These are phyloP conservation scores for Wickerhamomyces canadensis DNA, from an alignment of 805 yeast genomes.

Conservation along the genomic window DNA sequence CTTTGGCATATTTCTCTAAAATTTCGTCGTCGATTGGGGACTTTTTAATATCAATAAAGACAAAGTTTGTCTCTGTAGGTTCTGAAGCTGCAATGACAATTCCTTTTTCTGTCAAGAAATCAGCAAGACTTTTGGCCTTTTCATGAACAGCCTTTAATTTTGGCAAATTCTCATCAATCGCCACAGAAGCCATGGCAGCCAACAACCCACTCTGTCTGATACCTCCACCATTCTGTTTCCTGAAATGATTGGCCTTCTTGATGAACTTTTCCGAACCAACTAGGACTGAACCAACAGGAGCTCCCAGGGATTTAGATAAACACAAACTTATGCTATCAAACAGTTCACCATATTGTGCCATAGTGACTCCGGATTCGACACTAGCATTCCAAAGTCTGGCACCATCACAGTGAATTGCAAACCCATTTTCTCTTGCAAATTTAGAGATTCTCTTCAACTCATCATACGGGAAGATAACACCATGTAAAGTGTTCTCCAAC, in stretches of 20 bases:
- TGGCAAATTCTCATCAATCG: slow-evolving; percentile 63
- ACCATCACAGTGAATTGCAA: slow-evolving; percentile 82
- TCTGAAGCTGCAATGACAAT: slow-evolving; percentile 52
- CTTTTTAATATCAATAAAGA: slow-evolving; percentile 55
- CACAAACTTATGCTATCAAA: slow-evolving; percentile 89
- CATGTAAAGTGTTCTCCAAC: slow-evolving; percentile 85
- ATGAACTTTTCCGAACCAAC: slow-evolving; percentile 62
- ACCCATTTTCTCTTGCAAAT: slow-evolving; percentile 57
- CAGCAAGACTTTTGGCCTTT: slow-evolving; percentile 45
- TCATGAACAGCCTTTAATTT: slow-evolving; percentile 42
- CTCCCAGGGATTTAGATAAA: slow-evolving; percentile 85
- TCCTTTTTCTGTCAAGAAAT: slow-evolving; percentile 45
- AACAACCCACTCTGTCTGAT: slow-evolving; percentile 82
- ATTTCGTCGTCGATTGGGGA: slow-evolving; percentile 49
- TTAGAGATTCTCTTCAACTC: slow-evolving; percentile 66
- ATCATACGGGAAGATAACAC: slow-evolving; percentile 72
- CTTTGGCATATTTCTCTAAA: slow-evolving; percentile 45
- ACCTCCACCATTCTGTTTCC: slow-evolving; percentile 93
- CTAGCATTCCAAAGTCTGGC: slow-evolving; percentile 94
- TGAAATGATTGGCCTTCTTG: slow-evolving; percentile 73
- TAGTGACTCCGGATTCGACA: slow-evolving; percentile 47
- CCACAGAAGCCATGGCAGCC: slow-evolving; percentile 71
- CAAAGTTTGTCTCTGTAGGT: slow-evolving; percentile 82
- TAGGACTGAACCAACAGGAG: slow-evolving; percentile 87
- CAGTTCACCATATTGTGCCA: slow-evolving; percentile 63